These are phyloP conservation scores for Gillenia trifoliata DNA, from an alignment of 306 rosid species.

Conservation along the genomic window DNA sequence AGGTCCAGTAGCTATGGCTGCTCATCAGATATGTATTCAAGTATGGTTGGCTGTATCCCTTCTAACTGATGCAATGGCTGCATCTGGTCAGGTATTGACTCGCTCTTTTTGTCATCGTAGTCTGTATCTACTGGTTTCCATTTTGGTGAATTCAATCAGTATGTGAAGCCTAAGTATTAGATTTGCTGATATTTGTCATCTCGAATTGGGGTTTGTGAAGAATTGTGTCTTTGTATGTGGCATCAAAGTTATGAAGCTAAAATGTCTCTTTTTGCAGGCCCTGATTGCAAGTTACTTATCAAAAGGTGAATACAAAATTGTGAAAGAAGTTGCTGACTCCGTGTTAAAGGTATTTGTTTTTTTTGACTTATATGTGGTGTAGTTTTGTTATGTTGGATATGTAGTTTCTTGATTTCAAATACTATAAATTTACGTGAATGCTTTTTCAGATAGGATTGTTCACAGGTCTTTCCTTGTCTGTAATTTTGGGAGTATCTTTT, in stretches of 20 bases:
- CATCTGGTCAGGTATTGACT: conserved; percentile 75
- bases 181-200: not conserved
- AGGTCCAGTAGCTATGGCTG: conserved; percentile 99
- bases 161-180: not conserved
- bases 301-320: conserved; percentile 66
- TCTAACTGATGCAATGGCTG: conserved; percentile 81
- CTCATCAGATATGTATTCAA: conserved; percentile 96
- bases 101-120: conserved; percentile 2
- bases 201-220: not conserved
- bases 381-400: not conserved
- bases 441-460: conserved; percentile 70
- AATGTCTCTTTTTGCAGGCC: conserved; percentile 49
- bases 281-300: conserved; percentile 79
- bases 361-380: not conserved
- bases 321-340: conserved; percentile 62
- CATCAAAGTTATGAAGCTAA: not conserved
- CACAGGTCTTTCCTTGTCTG: conserved; percentile 60
- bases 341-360: conserved; percentile 44
- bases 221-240: not conserved
- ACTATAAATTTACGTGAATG: conserved; percentile 8
- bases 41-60: conserved; percentile 98
- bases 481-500: conserved; percentile 70
- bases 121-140: conserved; percentile 4
- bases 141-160: conserved; percentile 12
- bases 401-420: conserved; percentile 16